phyloP scores from a whole-genome alignment of 108 stramenopile species.

The Cyclotella distinguenda region DNA sequence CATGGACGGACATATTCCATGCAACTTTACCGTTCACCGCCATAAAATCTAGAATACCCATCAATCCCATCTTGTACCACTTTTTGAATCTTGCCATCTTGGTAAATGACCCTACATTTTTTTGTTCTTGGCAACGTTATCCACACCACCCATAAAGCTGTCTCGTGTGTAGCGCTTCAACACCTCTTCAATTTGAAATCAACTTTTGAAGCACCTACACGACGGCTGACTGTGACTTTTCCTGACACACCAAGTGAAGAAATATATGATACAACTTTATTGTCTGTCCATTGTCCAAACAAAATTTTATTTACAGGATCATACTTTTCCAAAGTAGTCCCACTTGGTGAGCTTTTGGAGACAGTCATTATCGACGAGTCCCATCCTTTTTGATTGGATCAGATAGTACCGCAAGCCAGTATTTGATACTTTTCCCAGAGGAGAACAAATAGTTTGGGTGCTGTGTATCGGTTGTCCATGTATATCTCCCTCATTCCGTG shows the following conservation, averaged over 20 bases:
- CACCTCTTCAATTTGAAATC: neutral
- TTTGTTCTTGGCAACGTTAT: neutral
- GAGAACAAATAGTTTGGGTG: slow-evolving; percentile 3
- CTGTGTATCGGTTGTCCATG: slow-evolving; percentile 13
- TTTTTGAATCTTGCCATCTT: neutral
- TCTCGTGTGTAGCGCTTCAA: neutral
- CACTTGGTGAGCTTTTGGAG: neutral
- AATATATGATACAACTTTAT: slow-evolving; percentile 4
- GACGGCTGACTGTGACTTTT: neutral
- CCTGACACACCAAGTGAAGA: neutral
- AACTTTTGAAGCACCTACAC: neutral
- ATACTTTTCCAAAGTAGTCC: neutral
- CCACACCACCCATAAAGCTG: neutral
- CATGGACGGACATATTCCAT: neutral
- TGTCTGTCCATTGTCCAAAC: neutral
- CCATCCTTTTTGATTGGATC: slow-evolving; percentile 4
- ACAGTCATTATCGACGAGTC: neutral
- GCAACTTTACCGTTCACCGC: neutral
- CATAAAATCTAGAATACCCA: neutral
- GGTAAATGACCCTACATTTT: neutral
- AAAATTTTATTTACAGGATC: neutral
- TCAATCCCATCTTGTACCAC: neutral
- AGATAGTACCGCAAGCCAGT: slow-evolving; percentile 5
- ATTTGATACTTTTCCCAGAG: slow-evolving; percentile 2
- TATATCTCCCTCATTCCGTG: neutral